Evolutionary conservation across 1,139 yeast species (phyloP), one percentile per base, ranked within the genome.

Genomic region (Blastobotrys capitulatus): DNA sequence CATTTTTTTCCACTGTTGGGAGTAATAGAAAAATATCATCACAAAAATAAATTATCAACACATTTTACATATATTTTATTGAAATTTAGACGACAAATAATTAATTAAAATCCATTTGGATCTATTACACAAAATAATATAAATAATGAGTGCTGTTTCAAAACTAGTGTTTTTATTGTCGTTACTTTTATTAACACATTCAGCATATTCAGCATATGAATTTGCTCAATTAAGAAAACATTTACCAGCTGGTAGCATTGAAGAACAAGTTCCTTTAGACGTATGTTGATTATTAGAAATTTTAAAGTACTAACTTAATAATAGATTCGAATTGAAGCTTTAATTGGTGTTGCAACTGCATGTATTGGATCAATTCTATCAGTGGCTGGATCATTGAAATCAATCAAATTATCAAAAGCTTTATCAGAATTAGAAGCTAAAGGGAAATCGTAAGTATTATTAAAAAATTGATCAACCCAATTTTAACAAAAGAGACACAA

Each of bases 181-280:
- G 4, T 52, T 50, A 10, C 36, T 60, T 40, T 53, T 64, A n/a
- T 54, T 67, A 32, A 38, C 59, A 18, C 71, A 67, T 51, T 52
- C 64, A 12, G 65, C 65, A 3, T 67, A 66, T 48, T 67, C 71
- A 16, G 64, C 67, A n/a, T 62, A 64, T 47, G 71, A 67, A 52
- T 61, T 61, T 48, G 60, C 64, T 10, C 53, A 57, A 42, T 51
- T 60, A 45, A 50, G 59, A 42, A 64, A 65, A 49, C 58, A 55
- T 27, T 52, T 52, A 26, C 59, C 62, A 3, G 7, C 36, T 16
- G 50, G 59, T 13, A 49, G 59, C 9, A 42, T 49, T 13, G 48
- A 49, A 20, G 52, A 54, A 12, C 54, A 49, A n/a, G 52, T 62
- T 25, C 67, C 66, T 16, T 38, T 60, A 19, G 67, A 63, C 52